Conservation (phyloP, 768 basidiomycete species). For the Tephrocybe sp. region DNA sequence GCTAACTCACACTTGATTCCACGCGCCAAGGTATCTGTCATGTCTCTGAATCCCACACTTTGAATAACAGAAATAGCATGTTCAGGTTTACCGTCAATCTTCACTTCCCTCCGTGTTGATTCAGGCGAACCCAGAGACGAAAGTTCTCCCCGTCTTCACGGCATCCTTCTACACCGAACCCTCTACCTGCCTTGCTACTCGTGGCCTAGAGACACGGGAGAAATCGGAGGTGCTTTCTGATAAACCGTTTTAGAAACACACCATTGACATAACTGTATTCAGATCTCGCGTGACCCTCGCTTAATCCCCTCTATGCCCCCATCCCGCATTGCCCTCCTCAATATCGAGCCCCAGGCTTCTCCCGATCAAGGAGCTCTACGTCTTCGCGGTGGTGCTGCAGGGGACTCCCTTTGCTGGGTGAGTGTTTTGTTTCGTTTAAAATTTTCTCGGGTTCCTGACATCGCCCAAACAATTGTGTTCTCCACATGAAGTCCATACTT, state of each 20-base stretch:
- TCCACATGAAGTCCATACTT: too few species aligned
- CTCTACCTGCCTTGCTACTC: too few species aligned
- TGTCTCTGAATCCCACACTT: too few species aligned
- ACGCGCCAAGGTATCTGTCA: neutral
- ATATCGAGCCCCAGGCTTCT: neutral
- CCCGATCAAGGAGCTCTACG: neutral
- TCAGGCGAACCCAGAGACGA: too few species aligned
- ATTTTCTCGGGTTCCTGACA: neutral
- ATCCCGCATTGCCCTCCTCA: neutral
- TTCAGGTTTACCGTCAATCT: neutral
- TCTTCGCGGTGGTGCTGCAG: neutral
- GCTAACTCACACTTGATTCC: neutral
- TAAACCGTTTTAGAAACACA: neutral
- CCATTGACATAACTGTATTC: neutral
- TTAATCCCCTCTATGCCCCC: neutral
- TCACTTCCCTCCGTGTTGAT: neutral
- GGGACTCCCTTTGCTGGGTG: too few species aligned
- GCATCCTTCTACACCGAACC: neutral
- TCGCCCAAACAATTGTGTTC: too few species aligned
- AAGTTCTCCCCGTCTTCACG: neutral
- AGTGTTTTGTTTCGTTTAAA: too few species aligned
- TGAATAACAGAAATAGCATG: too few species aligned
- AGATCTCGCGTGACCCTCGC: neutral
- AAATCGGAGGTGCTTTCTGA: neutral
- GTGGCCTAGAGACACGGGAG: neutral